These are phyloP conservation scores for Geotrichum aggregatum DNA, from an alignment of 1,139 yeast genomes.

Conservation along the genomic window DNA sequence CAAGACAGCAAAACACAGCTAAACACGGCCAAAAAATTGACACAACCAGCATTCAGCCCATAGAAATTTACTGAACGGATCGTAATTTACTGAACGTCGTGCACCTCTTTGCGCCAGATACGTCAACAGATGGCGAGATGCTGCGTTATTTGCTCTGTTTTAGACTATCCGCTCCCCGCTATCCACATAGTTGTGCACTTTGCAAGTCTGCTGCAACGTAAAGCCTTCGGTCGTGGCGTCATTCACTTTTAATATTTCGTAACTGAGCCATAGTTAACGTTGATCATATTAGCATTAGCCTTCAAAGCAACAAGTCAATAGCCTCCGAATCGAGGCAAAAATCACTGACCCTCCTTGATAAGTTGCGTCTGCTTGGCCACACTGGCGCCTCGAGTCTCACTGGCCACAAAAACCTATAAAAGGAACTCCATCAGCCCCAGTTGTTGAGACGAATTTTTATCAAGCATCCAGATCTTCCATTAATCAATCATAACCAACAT, in stretches of 20 bases:
- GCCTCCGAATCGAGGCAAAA: neutral
- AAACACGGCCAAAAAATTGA: too few species aligned
- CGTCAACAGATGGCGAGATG: neutral
- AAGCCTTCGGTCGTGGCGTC: neutral
- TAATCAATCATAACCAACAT: neutral
- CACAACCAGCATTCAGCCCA: too few species aligned
- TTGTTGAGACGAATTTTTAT: neutral
- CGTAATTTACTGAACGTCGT: slow-evolving; percentile 6
- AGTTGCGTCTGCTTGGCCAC: neutral
- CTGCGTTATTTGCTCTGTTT: too few species aligned
- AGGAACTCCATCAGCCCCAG: neutral
- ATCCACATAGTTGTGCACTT: neutral
- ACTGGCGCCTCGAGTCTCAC: too few species aligned
- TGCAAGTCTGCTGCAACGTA: neutral
- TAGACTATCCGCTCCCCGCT: too few species aligned
- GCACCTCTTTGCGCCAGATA: neutral
- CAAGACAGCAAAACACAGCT: too few species aligned
- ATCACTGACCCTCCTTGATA: too few species aligned
- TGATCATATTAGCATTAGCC: neutral
- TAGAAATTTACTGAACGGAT: slow-evolving; percentile 5
- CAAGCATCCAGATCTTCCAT: neutral
- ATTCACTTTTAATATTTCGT: neutral
- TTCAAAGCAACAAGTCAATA: too few species aligned
- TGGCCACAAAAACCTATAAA: neutral
- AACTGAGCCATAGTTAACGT: neutral